Conservation (phyloP, 202 grass and related monocot genomes). For the Saccharum hybrid region DNA sequence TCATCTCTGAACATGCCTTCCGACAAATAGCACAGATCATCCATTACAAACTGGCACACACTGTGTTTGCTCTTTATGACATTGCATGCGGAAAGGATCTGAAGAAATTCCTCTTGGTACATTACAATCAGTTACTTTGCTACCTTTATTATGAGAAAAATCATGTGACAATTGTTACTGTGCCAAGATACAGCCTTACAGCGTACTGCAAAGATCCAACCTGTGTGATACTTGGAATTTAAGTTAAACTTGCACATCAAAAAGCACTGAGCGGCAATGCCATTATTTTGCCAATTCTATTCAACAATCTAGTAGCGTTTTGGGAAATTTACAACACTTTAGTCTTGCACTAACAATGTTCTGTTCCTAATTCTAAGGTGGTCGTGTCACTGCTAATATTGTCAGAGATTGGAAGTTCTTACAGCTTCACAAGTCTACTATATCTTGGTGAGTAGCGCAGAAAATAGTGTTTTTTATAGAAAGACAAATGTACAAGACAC, state of each 20-base stretch:
- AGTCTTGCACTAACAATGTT: constrained; percentile 36
- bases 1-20: constrained; percentile 65
- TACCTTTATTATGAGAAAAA: constrained; percentile 27
- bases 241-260: constrained; percentile 6
- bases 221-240: constrained; percentile 9
- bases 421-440: constrained; percentile 70
- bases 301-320: not conserved
- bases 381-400: constrained; percentile 64
- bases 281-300: constrained; percentile 20
- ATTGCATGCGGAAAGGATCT: constrained; percentile 88
- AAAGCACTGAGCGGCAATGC: not conserved
- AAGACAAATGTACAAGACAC: not conserved
- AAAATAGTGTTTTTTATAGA: not conserved
- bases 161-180: not conserved
- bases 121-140: not conserved
- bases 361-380: constrained; percentile 49
- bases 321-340: not conserved
- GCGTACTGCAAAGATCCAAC: not conserved
- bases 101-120: constrained; percentile 75
- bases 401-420: constrained; percentile 74
- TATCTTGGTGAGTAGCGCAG: constrained; percentile 66
- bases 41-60: constrained; percentile 51
- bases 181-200: not conserved
- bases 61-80: constrained; percentile 54
- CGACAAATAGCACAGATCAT: constrained; percentile 52